A percentile compares a stretch with the other conserved stretches of the same genome.
These are phyloP conservation scores for Coemansia sp. DNA, from an alignment of 192 early-diverging fungal genomes.

Conservation along the genomic window DNA sequence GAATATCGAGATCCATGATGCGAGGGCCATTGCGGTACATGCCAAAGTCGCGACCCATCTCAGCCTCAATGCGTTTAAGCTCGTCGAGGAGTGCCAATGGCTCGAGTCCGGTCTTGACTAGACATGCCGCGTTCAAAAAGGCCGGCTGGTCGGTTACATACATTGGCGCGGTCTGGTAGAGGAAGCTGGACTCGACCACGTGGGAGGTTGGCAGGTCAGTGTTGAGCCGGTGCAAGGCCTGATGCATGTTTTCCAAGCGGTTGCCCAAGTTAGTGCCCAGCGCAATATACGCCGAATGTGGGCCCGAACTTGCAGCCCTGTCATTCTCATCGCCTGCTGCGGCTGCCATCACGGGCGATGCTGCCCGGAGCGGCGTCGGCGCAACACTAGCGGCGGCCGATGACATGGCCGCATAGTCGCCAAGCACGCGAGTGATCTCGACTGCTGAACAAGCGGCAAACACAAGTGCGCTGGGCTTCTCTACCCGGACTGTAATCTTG, in stretches of 20 bases:
- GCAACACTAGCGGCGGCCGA: constrained; percentile 8
- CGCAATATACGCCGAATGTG: constrained; percentile 69
- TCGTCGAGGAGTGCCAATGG: constrained; percentile 71
- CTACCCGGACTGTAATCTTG: constrained; percentile 86
- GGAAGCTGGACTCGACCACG: constrained; percentile 88
- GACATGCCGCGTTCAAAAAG: constrained; percentile 89
- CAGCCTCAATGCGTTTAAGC: constrained; percentile 83
- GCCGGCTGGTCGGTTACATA: constrained; percentile 88
- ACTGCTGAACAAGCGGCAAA: constrained; percentile 90
- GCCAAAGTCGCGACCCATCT: constrained; percentile 73
- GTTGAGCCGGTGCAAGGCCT: constrained; percentile 59
- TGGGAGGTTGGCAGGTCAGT: constrained; percentile 32
- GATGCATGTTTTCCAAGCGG: constrained; percentile 72
- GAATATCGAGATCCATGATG: constrained; percentile 93
- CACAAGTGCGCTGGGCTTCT: constrained; percentile 92
- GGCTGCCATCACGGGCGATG: constrained; percentile 14
- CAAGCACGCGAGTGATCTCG: constrained; percentile 78
- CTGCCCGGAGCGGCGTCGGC: constrained; percentile 12
- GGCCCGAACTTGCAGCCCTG: not conserved
- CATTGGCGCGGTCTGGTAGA: constrained; percentile 98
- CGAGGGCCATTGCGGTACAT: constrained; percentile 84
- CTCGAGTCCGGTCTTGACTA: constrained; percentile 75
- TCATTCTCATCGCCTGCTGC: not conserved
- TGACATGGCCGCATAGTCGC: constrained; percentile 39
- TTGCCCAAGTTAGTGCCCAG: constrained; percentile 93